Conservation (phyloP, 2,329 filamentous ascomycete species). For the Coniochaeta ligniaria region DNA sequence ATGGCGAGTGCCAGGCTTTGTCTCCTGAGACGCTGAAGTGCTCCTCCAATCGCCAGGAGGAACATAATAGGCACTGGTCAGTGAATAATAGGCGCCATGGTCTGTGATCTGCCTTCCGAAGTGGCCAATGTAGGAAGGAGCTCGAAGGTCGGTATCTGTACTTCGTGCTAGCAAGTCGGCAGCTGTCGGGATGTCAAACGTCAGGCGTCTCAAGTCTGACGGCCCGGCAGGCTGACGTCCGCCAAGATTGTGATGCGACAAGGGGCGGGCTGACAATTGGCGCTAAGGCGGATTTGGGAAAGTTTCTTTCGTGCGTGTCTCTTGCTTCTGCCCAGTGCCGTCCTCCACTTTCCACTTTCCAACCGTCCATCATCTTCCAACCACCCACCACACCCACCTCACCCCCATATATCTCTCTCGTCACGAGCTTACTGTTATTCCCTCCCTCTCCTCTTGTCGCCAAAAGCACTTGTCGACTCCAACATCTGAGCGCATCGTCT, state of each 20-base stretch:
- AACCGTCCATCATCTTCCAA: constrained; percentile 1
- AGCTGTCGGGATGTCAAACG: not conserved
- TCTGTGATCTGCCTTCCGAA: too few relatives aligned
- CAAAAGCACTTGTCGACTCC: not conserved
- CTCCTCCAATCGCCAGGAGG: too few relatives aligned
- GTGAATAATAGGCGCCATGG: too few relatives aligned
- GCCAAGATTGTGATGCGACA: not conserved
- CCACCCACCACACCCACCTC: not conserved
- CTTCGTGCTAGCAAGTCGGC: not conserved
- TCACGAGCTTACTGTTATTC: not conserved
- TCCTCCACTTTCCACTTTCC: not conserved
- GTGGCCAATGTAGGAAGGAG: too few relatives aligned
- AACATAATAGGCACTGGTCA: too few relatives aligned
- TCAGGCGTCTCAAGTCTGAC: not conserved
- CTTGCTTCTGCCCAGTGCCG: not conserved
- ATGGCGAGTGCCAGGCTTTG: too few relatives aligned
- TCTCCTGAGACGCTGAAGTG: too few relatives aligned
- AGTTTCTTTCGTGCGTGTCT: not conserved
- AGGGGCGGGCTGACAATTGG: not conserved
- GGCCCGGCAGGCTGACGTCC: not conserved
- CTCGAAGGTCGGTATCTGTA: too few relatives aligned
- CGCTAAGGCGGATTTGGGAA: not conserved
- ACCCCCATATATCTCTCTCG: not conserved
- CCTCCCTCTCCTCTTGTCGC: not conserved
- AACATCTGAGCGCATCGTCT: not conserved